These are phyloP conservation scores for Fraxinus paxiana DNA, from an alignment of 305 asterid genomes.

Conservation along the genomic window DNA sequence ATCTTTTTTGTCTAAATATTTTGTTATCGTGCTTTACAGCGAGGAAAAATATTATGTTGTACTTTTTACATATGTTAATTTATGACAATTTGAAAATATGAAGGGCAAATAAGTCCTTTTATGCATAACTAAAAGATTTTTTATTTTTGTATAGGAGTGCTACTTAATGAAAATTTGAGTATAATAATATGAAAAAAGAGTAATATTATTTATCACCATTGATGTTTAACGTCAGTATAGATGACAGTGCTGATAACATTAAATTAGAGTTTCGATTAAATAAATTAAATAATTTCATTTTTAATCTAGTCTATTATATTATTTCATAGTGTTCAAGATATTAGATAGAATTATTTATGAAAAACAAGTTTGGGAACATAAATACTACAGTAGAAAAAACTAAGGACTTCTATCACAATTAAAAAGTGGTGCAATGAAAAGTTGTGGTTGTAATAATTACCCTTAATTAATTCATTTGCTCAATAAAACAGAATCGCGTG, in stretches of 20 bases:
- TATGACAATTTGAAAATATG: background rate
- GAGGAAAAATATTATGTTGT: background rate
- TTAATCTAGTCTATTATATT: background rate
- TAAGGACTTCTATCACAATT: background rate
- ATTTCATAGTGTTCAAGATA: background rate
- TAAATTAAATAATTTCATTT: too few relatives aligned
- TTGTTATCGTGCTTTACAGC: background rate
- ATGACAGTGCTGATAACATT: background rate
- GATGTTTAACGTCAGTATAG: background rate
- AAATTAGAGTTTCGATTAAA: too few relatives aligned
- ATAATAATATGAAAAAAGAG: background rate
- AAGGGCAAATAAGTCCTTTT: background rate
- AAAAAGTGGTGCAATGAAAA: background rate
- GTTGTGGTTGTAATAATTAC: background rate
- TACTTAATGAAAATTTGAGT: background rate
- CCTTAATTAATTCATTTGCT: background rate
- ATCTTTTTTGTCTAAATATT: background rate
- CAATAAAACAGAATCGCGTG: background rate
- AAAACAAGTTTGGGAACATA: background rate
- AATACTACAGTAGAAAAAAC: background rate
- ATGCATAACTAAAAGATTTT: background rate
- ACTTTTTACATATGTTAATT: background rate
- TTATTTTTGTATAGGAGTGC: background rate
- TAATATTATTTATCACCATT: too few relatives aligned
- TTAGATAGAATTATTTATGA: too few relatives aligned